A percentile compares a stretch with the other conserved stretches of the same genome.
phyloP scores from a whole-genome alignment of 1,284 basidiomycete genomes.

The Moesziomyces antarcticus region DNA sequence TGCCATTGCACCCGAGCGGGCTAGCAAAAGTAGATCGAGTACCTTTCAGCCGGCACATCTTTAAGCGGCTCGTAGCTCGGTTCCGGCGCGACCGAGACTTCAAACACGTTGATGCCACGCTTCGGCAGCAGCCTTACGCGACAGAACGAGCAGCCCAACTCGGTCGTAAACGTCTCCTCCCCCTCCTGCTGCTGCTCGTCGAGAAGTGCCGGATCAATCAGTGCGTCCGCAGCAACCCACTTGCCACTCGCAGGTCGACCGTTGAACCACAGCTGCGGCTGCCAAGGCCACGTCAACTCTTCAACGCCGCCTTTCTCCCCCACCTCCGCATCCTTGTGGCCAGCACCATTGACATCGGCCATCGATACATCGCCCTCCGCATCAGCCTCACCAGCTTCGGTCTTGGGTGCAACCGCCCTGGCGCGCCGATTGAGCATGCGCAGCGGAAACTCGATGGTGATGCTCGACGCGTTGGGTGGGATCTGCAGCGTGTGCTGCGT shows the following conservation, averaged over 20 bases:
- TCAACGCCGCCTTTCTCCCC: neutral
- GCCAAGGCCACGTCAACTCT: constrained; percentile 32
- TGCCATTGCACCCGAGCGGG: too few relatives aligned
- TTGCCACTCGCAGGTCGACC: constrained; percentile 15
- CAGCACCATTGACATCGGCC: constrained; percentile 4
- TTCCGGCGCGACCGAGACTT: constrained; percentile 26
- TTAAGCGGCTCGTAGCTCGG: constrained; percentile 3
- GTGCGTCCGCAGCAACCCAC: constrained; percentile 19
- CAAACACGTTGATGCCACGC: constrained; percentile 42
- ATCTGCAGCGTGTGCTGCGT: constrained; percentile 46
- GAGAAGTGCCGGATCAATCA: constrained; percentile 17
- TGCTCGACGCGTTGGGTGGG: constrained; percentile 30
- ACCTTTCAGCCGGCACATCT: constrained; percentile 24
- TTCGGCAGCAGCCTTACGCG: constrained; percentile 29
- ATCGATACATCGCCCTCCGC: constrained; percentile 18
- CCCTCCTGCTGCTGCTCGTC: constrained; percentile 4
- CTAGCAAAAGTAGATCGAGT: constrained; percentile 42
- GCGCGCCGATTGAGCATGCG: constrained; percentile 16
- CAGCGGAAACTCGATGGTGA: constrained; percentile 35
- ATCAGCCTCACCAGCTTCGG: neutral
- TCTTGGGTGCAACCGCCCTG: neutral
- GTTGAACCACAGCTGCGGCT: constrained; percentile 34
- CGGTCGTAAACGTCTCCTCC: neutral
- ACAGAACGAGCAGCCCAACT: constrained; percentile 29
- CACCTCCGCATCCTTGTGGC: neutral